These are phyloP conservation scores for Silene coronaria DNA, from an alignment of 179 eudicot species.

Conservation along the genomic window DNA sequence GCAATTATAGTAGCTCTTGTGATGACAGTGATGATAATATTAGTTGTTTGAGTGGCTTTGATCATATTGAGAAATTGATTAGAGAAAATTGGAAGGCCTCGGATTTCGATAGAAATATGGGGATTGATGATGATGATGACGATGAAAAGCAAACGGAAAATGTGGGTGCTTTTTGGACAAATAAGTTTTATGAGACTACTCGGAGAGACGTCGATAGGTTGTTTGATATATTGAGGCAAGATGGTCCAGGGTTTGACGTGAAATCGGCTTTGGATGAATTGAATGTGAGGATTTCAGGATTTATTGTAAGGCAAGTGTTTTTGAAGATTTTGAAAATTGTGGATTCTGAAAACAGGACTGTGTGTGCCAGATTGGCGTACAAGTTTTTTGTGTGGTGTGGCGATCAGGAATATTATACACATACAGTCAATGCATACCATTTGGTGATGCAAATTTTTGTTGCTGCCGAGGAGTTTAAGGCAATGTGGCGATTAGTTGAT, in stretches of 20 bases:
- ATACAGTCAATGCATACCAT: constrained; percentile 60
- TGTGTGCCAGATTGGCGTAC: constrained; percentile 72
- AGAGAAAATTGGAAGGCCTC: constrained; percentile 36
- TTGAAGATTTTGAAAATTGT: constrained; percentile 50
- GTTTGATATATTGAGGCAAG: constrained; percentile 58
- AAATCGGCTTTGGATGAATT: constrained; percentile 43
- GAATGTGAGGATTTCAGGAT: constrained; percentile 56
- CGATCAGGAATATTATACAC: constrained; percentile 53
- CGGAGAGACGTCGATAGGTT: constrained; percentile 48
- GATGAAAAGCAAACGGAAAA: background rate
- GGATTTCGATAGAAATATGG: constrained; percentile 19
- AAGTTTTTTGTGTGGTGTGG: constrained; percentile 83
- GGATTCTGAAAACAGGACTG: constrained; percentile 40
- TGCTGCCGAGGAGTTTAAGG: constrained; percentile 61
- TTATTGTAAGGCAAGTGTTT: constrained; percentile 64
- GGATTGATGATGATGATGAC: constrained; percentile 18
- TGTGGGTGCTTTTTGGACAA: constrained; percentile 18
- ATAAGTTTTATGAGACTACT: constrained; percentile 33
- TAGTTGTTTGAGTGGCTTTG: constrained; percentile 33
- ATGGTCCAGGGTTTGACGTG: constrained; percentile 61
- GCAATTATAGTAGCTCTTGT: constrained; percentile 27
- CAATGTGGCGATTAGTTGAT: constrained; percentile 81
- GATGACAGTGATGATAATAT: constrained; percentile 29
- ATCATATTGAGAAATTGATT: constrained; percentile 45
- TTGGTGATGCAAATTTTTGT: constrained; percentile 71